Base-by-base conservation (phyloP, 1,284 basidiomycete species). In the Naganishia cerealis region DNA sequence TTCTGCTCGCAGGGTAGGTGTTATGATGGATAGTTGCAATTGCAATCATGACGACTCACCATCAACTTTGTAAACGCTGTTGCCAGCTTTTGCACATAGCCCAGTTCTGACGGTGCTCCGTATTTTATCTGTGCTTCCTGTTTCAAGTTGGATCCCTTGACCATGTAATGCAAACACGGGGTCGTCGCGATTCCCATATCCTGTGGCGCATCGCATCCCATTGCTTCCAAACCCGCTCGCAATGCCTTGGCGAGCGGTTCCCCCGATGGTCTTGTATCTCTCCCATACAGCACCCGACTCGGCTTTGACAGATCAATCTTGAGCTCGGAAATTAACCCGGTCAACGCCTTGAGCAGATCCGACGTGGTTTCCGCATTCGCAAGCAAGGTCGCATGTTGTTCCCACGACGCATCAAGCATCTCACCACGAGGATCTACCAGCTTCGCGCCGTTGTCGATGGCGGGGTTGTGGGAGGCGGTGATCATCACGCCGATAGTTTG, bases 361-460 rank as follows among this genome's bases (percentile, higher is more conserved):
- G 87, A 85, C 9, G 88, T 87, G 21, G 86, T 87, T 13, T 85
- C 74, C 24, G 92, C 92, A 79, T 99, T 99, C 69, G 94, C 91
- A n/a, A 99, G 83, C 6, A 81, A 80, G 7, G 96, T 95, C 24
- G 95, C 94, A 77, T 95, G 87, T 0, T 80, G 78, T 80, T 99
- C 96, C 96, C 96, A 99, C 40, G 91, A 86, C 0, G 90, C 83
- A 76, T 95, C 91, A n/a, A 99, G 86, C 96, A 99, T 99, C 80
- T 99, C 96, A n/a, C 96, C 96, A 15, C 87, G 87, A 18, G 96
- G 92, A 81, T 99, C 96, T 54, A 99, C 92, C 61, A 99, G 87
- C 81, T 99, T 99, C 71, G 98, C 92, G 42, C 96, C 96, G 79
- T 99, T 99, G 80, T 99, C 96, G 92, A 97, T 75, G 79, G 95